A percentile compares a stretch with the other conserved stretches of the same genome.
Conservation (phyloP, 2,329 filamentous ascomycete species). For the Epichloe gansuensis region DNA sequence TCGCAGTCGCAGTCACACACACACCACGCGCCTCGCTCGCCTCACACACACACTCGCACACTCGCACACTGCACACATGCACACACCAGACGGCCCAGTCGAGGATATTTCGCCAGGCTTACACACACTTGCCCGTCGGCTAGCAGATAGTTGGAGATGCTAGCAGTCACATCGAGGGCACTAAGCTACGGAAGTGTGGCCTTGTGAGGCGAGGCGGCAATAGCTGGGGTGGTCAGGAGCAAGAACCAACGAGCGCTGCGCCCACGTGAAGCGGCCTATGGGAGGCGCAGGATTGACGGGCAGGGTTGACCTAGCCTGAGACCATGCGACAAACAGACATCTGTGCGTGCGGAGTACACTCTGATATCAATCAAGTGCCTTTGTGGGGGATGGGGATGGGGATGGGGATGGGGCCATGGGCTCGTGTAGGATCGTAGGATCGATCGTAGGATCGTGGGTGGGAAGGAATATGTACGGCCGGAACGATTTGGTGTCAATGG, state of each 20-base stretch:
- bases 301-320: not conserved
- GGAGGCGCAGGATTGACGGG: not conserved
- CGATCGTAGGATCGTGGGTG: not conserved
- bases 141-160: not conserved
- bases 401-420: not conserved
- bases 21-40: not conserved
- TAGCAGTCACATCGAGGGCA: conserved; percentile 2
- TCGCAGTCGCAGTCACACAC: not conserved
- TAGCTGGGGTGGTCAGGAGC: conserved; percentile 4
- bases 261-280: conserved; percentile 6
- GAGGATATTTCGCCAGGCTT: not conserved
- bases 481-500: not conserved
- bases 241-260: not conserved
- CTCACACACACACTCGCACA: not conserved
- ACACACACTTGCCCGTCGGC: too few relatives aligned
- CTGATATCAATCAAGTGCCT: not conserved
- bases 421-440: not conserved
- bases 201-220: not conserved
- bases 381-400: not conserved
- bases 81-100: not conserved
- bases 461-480: not conserved
- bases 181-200: not conserved
- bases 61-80: not conserved
- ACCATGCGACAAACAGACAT: not conserved
- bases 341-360: not conserved